A percentile compares a stretch with the other conserved stretches of the same genome.
These are phyloP conservation scores for Sporisorium exsertum DNA, from an alignment of 1,284 basidiomycete species.

Conservation along the genomic window DNA sequence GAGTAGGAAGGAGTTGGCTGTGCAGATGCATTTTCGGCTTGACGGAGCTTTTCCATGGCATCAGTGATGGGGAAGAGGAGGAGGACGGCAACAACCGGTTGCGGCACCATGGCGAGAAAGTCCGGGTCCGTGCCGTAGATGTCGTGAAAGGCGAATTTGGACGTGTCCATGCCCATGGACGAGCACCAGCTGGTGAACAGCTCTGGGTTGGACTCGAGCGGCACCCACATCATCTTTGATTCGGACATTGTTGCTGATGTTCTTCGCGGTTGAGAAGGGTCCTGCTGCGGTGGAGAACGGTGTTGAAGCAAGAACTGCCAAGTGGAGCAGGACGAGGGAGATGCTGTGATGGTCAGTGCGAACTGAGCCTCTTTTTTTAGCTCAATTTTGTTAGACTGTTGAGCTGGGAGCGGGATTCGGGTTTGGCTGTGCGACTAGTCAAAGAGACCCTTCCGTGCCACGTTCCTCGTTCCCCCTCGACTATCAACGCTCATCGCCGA, in stretches of 20 bases:
- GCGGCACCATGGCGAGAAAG: constrained; percentile 71
- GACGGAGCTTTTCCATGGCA: constrained; percentile 43
- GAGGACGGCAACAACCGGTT: constrained; percentile 72
- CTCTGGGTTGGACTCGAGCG: constrained; percentile 69
- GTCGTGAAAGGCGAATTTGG: constrained; percentile 71
- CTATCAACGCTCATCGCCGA: no score
- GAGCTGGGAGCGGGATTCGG: constrained; percentile 9
- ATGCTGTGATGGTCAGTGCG: constrained; percentile 6
- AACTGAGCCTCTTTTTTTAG: neutral
- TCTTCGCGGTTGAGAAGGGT: neutral
- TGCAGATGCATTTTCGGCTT: constrained; percentile 41
- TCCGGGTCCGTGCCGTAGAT: constrained; percentile 72
- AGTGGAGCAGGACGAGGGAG: neutral
- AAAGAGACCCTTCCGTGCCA: neutral
- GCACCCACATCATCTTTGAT: constrained; percentile 61
- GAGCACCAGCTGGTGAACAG: constrained; percentile 64
- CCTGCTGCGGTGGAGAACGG: neutral
- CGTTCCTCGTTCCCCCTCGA: neutral
- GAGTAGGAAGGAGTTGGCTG: constrained; percentile 17
- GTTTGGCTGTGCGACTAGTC: neutral
- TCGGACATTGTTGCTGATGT: neutral
- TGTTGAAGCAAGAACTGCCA: neutral
- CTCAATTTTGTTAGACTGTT: neutral
- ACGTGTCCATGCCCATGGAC: constrained; percentile 61
- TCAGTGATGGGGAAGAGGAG: constrained; percentile 72